Percentiles rank a stretch among this genome's conserved stretches.
phyloP scores from a whole-genome alignment of 768 basidiomycete genomes.

The Fomitopsis pulvina region DNA sequence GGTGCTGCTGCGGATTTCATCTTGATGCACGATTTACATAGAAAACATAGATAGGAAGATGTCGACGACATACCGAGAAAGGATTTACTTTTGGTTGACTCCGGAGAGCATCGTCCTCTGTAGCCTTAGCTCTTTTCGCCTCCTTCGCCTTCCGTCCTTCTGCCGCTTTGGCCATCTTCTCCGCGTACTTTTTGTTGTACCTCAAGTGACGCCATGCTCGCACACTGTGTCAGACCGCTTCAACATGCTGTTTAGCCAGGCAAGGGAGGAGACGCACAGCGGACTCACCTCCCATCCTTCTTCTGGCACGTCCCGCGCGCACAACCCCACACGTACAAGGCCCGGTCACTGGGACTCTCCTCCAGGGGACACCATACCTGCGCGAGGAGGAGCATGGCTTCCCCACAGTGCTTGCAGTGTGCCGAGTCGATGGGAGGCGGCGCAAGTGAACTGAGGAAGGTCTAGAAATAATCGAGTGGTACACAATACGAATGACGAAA shows the following conservation, averaged over 20 bases:
- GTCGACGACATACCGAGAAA: slow-evolving; percentile 45
- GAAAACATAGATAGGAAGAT: not conserved
- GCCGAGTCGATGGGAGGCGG: slow-evolving; percentile 61
- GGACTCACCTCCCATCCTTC: slow-evolving; percentile 62
- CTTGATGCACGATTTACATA: slow-evolving; percentile 7
- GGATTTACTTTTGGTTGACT: slow-evolving; percentile 46
- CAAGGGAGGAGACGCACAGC: not conserved
- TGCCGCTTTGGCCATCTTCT: slow-evolving; percentile 56
- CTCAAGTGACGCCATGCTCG: slow-evolving; percentile 78
- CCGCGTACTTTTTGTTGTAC: slow-evolving; percentile 69
- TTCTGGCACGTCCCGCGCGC: slow-evolving; percentile 62
- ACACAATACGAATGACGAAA: slow-evolving; percentile 2
- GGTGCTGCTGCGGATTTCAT: slow-evolving; percentile 20
- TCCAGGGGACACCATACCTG: slow-evolving; percentile 92
- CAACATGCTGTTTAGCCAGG: not conserved
- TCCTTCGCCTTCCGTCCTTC: slow-evolving; percentile 31
- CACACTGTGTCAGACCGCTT: slow-evolving; percentile 40
- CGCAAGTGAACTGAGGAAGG: slow-evolving; percentile 59
- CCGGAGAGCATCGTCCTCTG: slow-evolving; percentile 24
- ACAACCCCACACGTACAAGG: slow-evolving; percentile 84
- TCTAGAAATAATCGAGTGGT: slow-evolving; percentile 36
- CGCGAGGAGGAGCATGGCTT: slow-evolving; percentile 74
- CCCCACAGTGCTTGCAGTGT: slow-evolving; percentile 63
- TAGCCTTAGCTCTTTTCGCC: slow-evolving; percentile 31
- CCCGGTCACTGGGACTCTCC: slow-evolving; percentile 77